Evolutionary conservation across 495 filamentous ascomycete genomes (phyloP), one percentile per base, ranked within the genome.

Genomic region (Podospora fimiseda): DNA sequence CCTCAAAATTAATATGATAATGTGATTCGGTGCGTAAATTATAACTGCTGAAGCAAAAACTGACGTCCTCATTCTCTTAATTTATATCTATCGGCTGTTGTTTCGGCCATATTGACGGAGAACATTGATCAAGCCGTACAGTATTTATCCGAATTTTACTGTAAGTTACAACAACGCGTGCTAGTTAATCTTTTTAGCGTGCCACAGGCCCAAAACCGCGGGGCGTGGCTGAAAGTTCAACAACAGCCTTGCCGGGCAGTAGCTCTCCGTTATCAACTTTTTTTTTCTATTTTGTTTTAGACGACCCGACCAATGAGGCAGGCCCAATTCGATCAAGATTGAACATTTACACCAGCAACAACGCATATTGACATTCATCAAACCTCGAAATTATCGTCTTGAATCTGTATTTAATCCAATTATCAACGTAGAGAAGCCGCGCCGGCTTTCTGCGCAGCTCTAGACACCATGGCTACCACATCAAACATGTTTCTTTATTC

Each of bases 401-500:
- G 21, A 37, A 45, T 15, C 36, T 19, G 21, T 20, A 23, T 33
- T 36, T 49, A 52, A 41, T 41, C 42, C 11, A 19, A 24, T 36
- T 23, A 18, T 41, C 52, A 49, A n/a, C n/a, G n/a, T 43, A 58
- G 44, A 56, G 59, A 54, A 72, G 74, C 74, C 70, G 72, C 73
- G 73, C 76, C 73, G 74, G 73, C 71, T 72, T 66, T 63, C 76
- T 77, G 77, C 75, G 73, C 70, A 65, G 52, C 44, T 50, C 20
- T n/a, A 47, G 44, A 3, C 21, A 87, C 59, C 72, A 99, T 99
- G 93, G 90, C 93, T 67, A 92, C 89, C 54, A 95, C 90, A 40
- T 95, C 90, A 59, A 89, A 88, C 63, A 94, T 96, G 90, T 95
- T 95, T 67, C 85, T 97, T 78, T 97, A 97, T 75, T 90, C 88